A percentile compares a stretch with the other conserved stretches of the same genome.
These are phyloP conservation scores for Mortierella sp. DNA, from an alignment of 371 early-diverging fungal species.

Conservation along the genomic window DNA sequence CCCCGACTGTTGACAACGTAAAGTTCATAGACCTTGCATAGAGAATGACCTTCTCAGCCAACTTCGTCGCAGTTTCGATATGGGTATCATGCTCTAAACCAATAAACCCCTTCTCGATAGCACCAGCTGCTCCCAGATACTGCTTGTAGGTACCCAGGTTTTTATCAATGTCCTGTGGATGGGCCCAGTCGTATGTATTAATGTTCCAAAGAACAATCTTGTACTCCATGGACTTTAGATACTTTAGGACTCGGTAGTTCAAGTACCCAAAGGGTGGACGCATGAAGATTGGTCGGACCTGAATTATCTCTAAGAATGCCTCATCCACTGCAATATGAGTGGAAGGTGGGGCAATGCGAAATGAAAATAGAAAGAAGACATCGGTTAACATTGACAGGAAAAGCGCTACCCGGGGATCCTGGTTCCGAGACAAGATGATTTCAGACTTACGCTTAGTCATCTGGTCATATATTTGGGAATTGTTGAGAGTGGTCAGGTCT, in stretches of 20 bases:
- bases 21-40: slow-evolving; percentile 5
- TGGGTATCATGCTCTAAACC: slow-evolving; percentile 45
- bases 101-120: slow-evolving; percentile 24
- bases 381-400: neutral
- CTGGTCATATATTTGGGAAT: slow-evolving; percentile 14
- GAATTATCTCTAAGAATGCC: slow-evolving; percentile 37
- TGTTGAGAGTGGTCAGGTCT: slow-evolving; percentile 52
- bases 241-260: slow-evolving; percentile 61
- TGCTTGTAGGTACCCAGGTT: slow-evolving; percentile 20
- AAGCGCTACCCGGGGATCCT: neutral
- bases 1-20: too few relatives aligned
- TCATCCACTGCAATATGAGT: neutral
- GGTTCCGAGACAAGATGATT: too few relatives aligned
- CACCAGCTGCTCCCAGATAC: slow-evolving; percentile 1
- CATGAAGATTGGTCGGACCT: slow-evolving; percentile 58
- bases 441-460: slow-evolving; percentile 32
- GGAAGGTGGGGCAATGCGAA: too few relatives aligned
- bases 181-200: slow-evolving; percentile 53
- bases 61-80: slow-evolving; percentile 17
- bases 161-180: slow-evolving; percentile 17
- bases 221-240: slow-evolving; percentile 53
- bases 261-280: slow-evolving; percentile 74
- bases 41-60: slow-evolving; percentile 38
- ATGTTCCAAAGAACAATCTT: slow-evolving; percentile 54
- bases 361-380: neutral